Evolutionary conservation across 2,329 filamentous ascomycete species (phyloP).

Genomic region (Colletotrichum sojae): DNA sequence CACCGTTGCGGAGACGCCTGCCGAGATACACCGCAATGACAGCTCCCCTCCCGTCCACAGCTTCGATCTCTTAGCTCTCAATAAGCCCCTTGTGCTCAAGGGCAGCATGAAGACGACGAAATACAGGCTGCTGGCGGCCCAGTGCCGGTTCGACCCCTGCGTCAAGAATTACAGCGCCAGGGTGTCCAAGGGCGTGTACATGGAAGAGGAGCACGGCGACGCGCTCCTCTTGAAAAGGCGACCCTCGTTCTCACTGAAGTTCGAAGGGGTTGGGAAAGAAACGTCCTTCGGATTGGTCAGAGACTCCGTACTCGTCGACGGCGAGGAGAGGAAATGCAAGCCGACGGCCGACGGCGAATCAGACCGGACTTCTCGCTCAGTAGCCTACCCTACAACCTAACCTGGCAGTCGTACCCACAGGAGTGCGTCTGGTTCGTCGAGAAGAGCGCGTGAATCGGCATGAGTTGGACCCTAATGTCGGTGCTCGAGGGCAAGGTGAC

Average conservation of each 20-base stretch:
- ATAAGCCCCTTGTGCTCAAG: too few relatives aligned
- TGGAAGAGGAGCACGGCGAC: background rate
- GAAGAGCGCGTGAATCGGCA: background rate
- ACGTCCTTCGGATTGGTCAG: background rate
- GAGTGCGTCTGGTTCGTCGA: background rate
- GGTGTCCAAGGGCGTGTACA: background rate
- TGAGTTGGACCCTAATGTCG: background rate
- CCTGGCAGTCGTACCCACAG: background rate
- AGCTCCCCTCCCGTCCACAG: too few relatives aligned
- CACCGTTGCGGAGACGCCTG: too few relatives aligned
- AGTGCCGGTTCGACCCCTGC: slow-evolving; percentile 1
- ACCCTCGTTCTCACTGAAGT: background rate
- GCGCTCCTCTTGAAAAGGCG: background rate
- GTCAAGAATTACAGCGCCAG: background rate
- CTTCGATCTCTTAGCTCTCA: too few relatives aligned
- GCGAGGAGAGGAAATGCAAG: background rate
- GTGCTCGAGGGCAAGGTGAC: background rate
- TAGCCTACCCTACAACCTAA: background rate
- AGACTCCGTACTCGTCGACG: background rate
- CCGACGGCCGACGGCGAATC: background rate
- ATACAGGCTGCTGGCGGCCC: background rate
- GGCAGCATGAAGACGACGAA: background rate
- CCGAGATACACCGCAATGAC: too few relatives aligned
- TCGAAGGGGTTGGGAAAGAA: too few relatives aligned
- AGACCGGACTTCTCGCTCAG: background rate